Percentiles rank a stretch among this genome's conserved stretches.
These are phyloP conservation scores for Immersiporthe knoxdaviesiana DNA, from an alignment of 2,329 filamentous ascomycete species.

Conservation along the genomic window DNA sequence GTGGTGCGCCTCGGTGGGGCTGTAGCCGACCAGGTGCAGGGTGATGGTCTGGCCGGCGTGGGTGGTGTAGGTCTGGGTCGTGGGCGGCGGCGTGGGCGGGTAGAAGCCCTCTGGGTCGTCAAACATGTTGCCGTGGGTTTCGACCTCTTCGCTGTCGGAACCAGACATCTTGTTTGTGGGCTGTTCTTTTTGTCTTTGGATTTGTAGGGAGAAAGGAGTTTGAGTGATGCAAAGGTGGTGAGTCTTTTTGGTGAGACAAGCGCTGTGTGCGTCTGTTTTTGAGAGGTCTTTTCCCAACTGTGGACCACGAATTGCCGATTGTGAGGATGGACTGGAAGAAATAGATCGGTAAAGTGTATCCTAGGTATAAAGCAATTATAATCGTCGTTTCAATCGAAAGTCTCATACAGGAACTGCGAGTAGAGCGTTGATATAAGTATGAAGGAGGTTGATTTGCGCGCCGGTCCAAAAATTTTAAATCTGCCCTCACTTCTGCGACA, in stretches of 20 bases:
- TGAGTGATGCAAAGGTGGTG: too few relatives aligned
- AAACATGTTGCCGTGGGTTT: conserved; percentile 62
- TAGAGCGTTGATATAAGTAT: not conserved
- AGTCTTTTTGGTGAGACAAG: too few relatives aligned
- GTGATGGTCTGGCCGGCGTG: conserved; percentile 66
- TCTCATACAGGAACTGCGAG: not conserved
- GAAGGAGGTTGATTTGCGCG: not conserved
- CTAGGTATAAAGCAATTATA: not conserved
- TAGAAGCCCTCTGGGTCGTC: conserved; percentile 82
- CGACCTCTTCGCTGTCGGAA: conserved; percentile 41
- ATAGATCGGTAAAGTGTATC: not conserved
- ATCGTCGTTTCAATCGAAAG: too few relatives aligned
- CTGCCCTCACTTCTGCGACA: not conserved
- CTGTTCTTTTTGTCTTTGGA: not conserved
- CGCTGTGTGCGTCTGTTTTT: too few relatives aligned
- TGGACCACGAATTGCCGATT: too few relatives aligned
- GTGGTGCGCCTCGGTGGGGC: conserved; percentile 86
- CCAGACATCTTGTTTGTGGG: conserved; percentile 9
- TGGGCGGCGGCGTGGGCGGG: conserved; percentile 75
- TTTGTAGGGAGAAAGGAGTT: not conserved
- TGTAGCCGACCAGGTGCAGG: conserved; percentile 82
- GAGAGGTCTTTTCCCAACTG: too few relatives aligned
- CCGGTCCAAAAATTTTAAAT: not conserved
- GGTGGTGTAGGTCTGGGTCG: conserved; percentile 72
- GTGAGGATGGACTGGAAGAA: not conserved